Percentiles rank a stretch among this genome's conserved stretches.
phyloP scores from a whole-genome alignment of 179 eudicot species.

The Vitellaria paradoxa region DNA sequence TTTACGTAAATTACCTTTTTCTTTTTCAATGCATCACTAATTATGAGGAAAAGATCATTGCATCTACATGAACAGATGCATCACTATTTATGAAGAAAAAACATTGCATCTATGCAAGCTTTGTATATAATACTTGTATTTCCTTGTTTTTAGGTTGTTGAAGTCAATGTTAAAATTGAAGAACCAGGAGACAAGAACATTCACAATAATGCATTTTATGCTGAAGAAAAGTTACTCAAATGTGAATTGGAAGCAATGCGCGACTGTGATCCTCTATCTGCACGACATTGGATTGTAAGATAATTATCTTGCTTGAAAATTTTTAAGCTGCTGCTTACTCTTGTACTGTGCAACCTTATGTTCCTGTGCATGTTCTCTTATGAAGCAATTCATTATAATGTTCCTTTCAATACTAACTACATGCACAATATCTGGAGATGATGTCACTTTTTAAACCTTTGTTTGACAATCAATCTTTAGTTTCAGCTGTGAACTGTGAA shows the following conservation, averaged over 20 bases:
- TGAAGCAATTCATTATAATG: background rate
- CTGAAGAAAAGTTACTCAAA: conserved; percentile 83
- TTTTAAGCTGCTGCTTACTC: background rate
- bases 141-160: conserved; percentile 65
- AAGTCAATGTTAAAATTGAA: conserved; percentile 87
- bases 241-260: conserved; percentile 91
- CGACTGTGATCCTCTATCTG: conserved; percentile 79
- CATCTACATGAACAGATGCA: conserved; percentile 11
- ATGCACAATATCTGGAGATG: too few species aligned
- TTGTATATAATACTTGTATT: background rate
- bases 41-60: background rate
- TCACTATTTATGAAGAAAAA: background rate
- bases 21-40: background rate
- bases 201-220: conserved; percentile 91
- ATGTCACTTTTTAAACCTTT: too few species aligned
- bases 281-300: conserved; percentile 99
- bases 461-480: too few species aligned
- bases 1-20: background rate
- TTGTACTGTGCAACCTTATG: background rate
- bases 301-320: conserved; percentile 91
- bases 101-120: conserved; percentile 24
- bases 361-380: background rate
- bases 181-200: conserved; percentile 87
- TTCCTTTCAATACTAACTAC: background rate
- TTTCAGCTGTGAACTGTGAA: too few species aligned